These are phyloP conservation scores for Alternaria infectoria DNA, from an alignment of 2,329 filamentous ascomycete species.

Conservation along the genomic window DNA sequence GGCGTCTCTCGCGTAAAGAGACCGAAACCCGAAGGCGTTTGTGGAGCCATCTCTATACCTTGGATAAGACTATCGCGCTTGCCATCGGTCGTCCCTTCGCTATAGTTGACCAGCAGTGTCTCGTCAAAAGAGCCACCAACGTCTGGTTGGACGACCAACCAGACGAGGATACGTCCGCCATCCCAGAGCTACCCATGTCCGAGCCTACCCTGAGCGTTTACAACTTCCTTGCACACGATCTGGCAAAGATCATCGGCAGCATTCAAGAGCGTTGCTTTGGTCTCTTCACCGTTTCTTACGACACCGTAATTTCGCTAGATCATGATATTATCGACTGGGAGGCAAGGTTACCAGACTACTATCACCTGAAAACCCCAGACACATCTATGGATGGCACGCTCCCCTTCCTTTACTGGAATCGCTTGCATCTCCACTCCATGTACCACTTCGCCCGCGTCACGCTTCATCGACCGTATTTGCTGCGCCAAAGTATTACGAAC, in stretches of 20 bases:
- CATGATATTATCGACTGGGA: constrained; percentile 44
- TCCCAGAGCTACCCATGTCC: constrained; percentile 29
- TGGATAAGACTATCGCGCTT: constrained; percentile 51
- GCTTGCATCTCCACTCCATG: constrained; percentile 49
- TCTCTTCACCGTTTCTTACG: constrained; percentile 46
- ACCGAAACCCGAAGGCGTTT: constrained; percentile 49
- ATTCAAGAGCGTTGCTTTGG: constrained; percentile 52
- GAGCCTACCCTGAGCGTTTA: constrained; percentile 46
- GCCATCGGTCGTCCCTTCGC: constrained; percentile 51
- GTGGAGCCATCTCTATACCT: constrained; percentile 50
- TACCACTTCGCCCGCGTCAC: constrained; percentile 53
- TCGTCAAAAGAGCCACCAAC: constrained; percentile 48
- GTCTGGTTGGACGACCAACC: constrained; percentile 48
- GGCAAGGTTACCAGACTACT: constrained; percentile 43
- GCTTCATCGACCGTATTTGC: constrained; percentile 49
- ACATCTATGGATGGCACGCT: constrained; percentile 35
- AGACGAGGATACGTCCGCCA: constrained; percentile 36
- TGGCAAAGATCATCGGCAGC: constrained; percentile 48
- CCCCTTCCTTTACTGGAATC: constrained; percentile 47
- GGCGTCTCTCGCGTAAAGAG: constrained; percentile 46
- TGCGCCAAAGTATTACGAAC: constrained; percentile 51
- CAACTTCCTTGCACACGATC: constrained; percentile 39
- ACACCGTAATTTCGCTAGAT: constrained; percentile 48
- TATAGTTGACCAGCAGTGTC: constrained; percentile 50
- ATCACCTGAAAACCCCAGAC: constrained; percentile 43